Evolutionary conservation across 2,329 filamentous ascomycete genomes (phyloP).

Genomic region (Diaporthe caulivora): DNA sequence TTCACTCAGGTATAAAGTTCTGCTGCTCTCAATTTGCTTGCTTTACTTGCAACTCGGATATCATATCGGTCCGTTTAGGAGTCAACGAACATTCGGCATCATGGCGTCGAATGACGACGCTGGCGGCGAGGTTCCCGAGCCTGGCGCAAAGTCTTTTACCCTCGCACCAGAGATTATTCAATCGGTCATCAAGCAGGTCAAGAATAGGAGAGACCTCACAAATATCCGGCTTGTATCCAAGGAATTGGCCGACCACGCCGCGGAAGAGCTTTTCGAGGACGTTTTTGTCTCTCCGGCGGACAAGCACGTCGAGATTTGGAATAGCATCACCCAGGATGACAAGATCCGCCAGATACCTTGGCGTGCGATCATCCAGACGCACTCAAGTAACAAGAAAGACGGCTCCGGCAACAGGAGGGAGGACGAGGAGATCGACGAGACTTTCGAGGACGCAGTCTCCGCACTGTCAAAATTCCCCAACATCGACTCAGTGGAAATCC

Average conservation of each 20-base stretch:
- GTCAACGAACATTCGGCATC: not conserved
- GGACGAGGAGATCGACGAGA: not conserved
- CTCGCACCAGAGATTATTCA: conserved; percentile 32
- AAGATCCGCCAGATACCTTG: conserved; percentile 6
- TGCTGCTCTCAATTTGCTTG: not conserved
- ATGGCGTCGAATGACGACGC: not conserved
- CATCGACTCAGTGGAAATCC: conserved; percentile 24
- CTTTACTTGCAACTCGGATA: not conserved
- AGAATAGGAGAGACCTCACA: conserved; percentile 2
- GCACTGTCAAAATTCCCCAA: conserved; percentile 27
- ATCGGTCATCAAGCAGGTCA: conserved; percentile 18
- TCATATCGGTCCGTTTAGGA: not conserved
- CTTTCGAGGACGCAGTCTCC: not conserved
- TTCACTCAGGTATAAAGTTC: not conserved
- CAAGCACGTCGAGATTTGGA: conserved; percentile 8
- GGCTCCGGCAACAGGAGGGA: not conserved
- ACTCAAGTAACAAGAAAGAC: not conserved
- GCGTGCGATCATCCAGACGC: conserved; percentile 20
- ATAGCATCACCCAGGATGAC: not conserved
- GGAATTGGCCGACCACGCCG: conserved; percentile 19
- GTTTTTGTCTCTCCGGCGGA: not conserved
- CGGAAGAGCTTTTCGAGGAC: conserved; percentile 6
- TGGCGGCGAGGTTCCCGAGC: not conserved
- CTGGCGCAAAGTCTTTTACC: not conserved
- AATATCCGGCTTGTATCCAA: conserved; percentile 5